A percentile compares a stretch with the other conserved stretches of the same genome.
phyloP scores from a whole-genome alignment of 2,329 filamentous ascomycete genomes.

The Berkeleyomyces rouxiae region DNA sequence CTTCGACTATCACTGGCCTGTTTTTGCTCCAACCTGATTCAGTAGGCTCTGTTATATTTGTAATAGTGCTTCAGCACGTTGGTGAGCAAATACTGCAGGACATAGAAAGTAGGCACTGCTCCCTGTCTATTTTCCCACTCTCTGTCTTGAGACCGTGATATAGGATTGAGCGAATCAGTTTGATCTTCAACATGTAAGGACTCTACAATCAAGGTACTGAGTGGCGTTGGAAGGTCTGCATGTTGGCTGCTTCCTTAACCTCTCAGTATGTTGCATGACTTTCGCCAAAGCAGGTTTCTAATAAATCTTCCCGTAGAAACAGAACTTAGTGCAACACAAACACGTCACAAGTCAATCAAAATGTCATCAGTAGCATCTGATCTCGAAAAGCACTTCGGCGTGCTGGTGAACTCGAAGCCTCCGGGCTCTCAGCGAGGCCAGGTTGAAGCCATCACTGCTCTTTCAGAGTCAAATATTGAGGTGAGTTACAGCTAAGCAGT shows the following conservation, averaged over 20 bases:
- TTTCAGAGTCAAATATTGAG: constrained; percentile 82
- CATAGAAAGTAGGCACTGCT: neutral
- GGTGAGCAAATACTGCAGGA: neutral
- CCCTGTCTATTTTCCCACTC: neutral
- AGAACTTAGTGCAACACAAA: neutral
- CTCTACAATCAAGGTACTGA: neutral
- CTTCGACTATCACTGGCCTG: neutral
- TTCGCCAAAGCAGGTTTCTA: neutral
- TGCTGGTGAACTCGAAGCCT: constrained; percentile 78
- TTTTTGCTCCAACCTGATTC: neutral
- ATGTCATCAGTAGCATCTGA: constrained; percentile 81
- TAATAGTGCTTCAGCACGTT: neutral
- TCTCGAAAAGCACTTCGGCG: constrained; percentile 76
- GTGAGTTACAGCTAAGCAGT: constrained; percentile 31
- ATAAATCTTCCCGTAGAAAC: constrained; percentile 1
- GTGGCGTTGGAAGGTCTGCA: neutral
- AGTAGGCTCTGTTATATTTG: neutral
- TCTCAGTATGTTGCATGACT: neutral
- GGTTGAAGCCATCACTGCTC: constrained; percentile 69
- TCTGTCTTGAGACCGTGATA: neutral
- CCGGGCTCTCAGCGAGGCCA: constrained; percentile 89
- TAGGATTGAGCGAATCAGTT: neutral
- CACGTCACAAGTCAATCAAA: constrained; percentile 16
- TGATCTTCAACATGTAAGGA: neutral
- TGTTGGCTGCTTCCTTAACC: neutral